These are phyloP conservation scores for Epithele typhae DNA, from an alignment of 768 basidiomycete genomes.

Conservation along the genomic window DNA sequence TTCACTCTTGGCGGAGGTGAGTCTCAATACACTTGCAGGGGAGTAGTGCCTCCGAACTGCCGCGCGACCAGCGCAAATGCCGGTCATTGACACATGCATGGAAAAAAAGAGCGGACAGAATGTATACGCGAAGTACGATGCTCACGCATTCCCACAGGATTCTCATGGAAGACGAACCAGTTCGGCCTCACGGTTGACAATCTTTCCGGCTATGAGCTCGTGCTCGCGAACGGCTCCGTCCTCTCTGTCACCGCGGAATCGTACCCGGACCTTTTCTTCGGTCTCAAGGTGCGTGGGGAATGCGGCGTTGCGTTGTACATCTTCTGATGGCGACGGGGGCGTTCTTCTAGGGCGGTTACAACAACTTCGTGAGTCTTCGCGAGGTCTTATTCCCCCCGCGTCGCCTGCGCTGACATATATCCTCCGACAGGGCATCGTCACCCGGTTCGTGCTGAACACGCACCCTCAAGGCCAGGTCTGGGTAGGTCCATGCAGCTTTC, in stretches of 20 bases:
- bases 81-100: background rate
- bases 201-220: constrained; percentile 51
- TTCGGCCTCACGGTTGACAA: constrained; percentile 55
- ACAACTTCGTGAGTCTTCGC: constrained; percentile 45
- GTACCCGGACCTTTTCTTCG: constrained; percentile 39
- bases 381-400: constrained; percentile 1
- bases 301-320: too few species aligned
- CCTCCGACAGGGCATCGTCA: constrained; percentile 49
- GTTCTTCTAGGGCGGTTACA: constrained; percentile 55
- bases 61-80: too few species aligned
- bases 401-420: background rate
- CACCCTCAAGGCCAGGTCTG: constrained; percentile 55
- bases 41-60: background rate
- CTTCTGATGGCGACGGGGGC: too few species aligned
- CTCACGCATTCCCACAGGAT: constrained; percentile 45
- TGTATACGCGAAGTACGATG: too few species aligned
- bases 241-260: constrained; percentile 27
- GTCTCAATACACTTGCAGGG: constrained; percentile 3
- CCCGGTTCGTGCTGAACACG: constrained; percentile 49
- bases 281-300: constrained; percentile 39
- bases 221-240: constrained; percentile 48
- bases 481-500: constrained; percentile 34
- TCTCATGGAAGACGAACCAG: constrained; percentile 62
- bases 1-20: constrained; percentile 49
- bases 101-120: too few species aligned